A percentile compares a stretch with the other conserved stretches of the same genome.
These are phyloP conservation scores for Oenanthe sinensis DNA, from an alignment of 129 eudicot species.

Conservation along the genomic window DNA sequence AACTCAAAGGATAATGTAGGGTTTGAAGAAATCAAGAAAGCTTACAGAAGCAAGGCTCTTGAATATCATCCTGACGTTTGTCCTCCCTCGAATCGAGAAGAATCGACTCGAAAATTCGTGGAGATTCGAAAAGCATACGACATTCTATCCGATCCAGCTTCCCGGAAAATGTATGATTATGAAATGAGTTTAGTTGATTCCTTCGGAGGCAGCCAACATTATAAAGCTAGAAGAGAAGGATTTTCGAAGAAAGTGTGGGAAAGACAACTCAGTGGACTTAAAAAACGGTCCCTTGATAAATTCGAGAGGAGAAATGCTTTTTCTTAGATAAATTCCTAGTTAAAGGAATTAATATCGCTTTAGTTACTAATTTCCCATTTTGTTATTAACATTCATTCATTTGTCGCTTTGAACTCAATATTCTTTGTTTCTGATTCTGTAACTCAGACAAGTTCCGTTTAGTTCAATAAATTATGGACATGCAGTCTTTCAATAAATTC, in stretches of 20 bases:
- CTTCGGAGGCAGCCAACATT: background rate
- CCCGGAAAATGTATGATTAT: constrained; percentile 34
- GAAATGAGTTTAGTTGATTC: constrained; percentile 30
- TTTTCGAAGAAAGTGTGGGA: constrained; percentile 40
- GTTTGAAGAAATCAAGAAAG: constrained; percentile 47
- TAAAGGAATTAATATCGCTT: background rate
- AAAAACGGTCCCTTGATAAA: constrained; percentile 34
- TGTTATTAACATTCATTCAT: constrained; percentile 1
- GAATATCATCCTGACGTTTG: constrained; percentile 51
- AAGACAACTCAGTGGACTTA: constrained; percentile 45
- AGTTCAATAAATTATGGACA: background rate
- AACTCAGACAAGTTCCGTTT: background rate
- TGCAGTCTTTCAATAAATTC: background rate
- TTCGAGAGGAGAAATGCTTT: constrained; percentile 17
- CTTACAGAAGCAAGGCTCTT: constrained; percentile 44
- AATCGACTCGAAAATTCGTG: constrained; percentile 38
- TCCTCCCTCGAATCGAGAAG: constrained; percentile 32
- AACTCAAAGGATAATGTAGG: constrained; percentile 19
- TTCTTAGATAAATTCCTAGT: background rate
- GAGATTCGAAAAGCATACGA: constrained; percentile 51
- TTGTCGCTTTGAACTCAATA: background rate
- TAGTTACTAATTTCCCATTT: background rate
- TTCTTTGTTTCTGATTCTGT: background rate
- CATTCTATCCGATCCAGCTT: constrained; percentile 46
- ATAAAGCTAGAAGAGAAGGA: background rate